Evolutionary conservation across 306 rosid species (phyloP), one percentile per base, ranked within the genome.

Genomic region (Hippophae gyantsensis): DNA sequence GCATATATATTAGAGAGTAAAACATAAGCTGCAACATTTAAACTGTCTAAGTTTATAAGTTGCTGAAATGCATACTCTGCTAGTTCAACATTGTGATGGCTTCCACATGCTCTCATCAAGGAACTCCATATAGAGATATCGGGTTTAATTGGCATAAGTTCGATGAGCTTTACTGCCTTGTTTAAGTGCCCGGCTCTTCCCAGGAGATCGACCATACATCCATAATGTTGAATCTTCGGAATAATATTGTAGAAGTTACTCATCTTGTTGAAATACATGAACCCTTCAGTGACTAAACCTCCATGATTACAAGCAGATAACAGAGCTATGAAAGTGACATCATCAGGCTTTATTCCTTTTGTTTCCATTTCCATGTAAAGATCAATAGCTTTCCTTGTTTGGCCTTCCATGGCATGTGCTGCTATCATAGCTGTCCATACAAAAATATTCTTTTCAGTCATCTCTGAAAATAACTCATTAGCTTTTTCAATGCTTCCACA

Each of bases 241-340:
- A 47, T 42, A 55, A 54, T 54, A 40, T 23, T 47, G 57, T 71
- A 58, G 45, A 51, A 23, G 40, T 23, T 65, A 14, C 54, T 72
- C 71, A 72, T 65, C 42, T 49, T 43, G 58, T 60, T 43, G 67
- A 72, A 72, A 32, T 53, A 60, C 23, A 42, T 48, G 58, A 48
- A 43, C 52, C 76, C 76, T 60, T 72, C 66, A 26, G 27, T 56
- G 46, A 65, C 43, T 49, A 65, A 59, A 9, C 72, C 72, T 38
- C 72, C 64, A 11, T 73, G 78, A 38, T 65, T 55, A 52, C 78
- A 74, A 63, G 74, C 74, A 18, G 78, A 74, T 47, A 74, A 48
- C 42, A 74, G 66, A 51, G 70, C 74, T 43, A 60, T 42, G 50
- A 69, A 73, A 40, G 69, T 73, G 66, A 69, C 52, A 52, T 62